Conservation (phyloP, 257 asterid genomes). For the Rehmannia glutinosa region DNA sequence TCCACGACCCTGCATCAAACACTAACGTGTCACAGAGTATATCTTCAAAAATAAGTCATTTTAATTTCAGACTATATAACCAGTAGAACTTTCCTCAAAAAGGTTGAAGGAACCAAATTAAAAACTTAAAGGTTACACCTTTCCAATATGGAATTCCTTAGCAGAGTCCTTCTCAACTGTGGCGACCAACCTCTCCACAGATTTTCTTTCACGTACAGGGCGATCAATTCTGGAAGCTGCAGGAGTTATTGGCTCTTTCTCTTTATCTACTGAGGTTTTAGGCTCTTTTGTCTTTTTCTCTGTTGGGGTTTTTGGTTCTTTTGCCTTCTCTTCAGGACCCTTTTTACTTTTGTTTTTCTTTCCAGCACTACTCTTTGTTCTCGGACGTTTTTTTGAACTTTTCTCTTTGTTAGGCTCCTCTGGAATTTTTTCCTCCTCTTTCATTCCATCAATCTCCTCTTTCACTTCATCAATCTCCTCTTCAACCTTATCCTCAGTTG, state of each 20-base stretch:
- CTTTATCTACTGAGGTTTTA: slow-evolving; percentile 24
- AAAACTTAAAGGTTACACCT: slow-evolving; percentile 39
- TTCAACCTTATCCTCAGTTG: slow-evolving; percentile 23
- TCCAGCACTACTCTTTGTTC: slow-evolving; percentile 39
- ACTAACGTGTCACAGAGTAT: background rate
- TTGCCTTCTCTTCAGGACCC: slow-evolving; percentile 42
- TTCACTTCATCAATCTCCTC: slow-evolving; percentile 23
- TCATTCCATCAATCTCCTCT: slow-evolving; percentile 26
- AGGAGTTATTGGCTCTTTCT: slow-evolving; percentile 64
- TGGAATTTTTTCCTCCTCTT: slow-evolving; percentile 29
- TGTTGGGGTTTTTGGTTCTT: slow-evolving; percentile 25
- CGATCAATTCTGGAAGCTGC: slow-evolving; percentile 55
- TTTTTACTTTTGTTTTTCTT: slow-evolving; percentile 35
- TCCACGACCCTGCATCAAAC: slow-evolving; percentile 84
- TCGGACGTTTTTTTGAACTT: slow-evolving; percentile 50
- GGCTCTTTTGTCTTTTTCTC: slow-evolving; percentile 30
- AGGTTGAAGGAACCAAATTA: background rate
- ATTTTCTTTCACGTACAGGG: slow-evolving; percentile 89
- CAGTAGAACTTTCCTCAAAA: background rate
- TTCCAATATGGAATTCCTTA: slow-evolving; percentile 65
- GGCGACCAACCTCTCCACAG: slow-evolving; percentile 95
- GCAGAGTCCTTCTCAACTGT: slow-evolving; percentile 59
- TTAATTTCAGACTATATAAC: background rate
- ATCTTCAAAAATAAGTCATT: slow-evolving; percentile 8
- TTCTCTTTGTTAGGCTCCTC: slow-evolving; percentile 37